Evolutionary conservation across 768 basidiomycete species (phyloP), one percentile per base, ranked within the genome.

Genomic region (Sarcomyxa edulis): DNA sequence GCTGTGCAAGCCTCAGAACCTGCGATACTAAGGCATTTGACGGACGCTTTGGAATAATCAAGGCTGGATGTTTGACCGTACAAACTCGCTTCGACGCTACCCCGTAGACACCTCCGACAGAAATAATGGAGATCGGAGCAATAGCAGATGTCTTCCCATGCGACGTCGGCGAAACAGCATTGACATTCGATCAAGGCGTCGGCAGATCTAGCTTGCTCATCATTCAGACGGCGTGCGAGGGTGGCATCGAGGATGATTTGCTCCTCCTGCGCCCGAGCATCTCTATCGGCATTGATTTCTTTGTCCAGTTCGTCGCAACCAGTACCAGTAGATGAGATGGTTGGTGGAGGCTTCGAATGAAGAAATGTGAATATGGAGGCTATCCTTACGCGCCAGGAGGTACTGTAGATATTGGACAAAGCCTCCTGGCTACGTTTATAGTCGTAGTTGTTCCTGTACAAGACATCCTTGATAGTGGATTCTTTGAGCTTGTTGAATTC

Each of bases 121-220:
- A 38, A 38, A 29, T 26, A 38, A 27, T 38, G 37, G 3, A 38
- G 21, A 15, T 38, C 26, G 12, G 26, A 9, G 10, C 37, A 38
- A 20, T 15, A 29, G 14, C 26, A 27, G 14, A 38, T 38, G 25
- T 38, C 37, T 21, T 38, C 37, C 37, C 37, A 38, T 11, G 27
- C 37, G 37, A 38, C 22, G 19, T 38, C 27, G 3, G 15, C 26
- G 26, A 38, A 38, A 19, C 37, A 38, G 27, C 37, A 38, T 20
- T 29, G 15, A 29, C 37, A 38, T 21, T 38, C 37, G 26, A 29
- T 29, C 9, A 27, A 21, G 12, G 18, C 11, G 16, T 19, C 25
- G 18, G 9, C 24, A 7, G 9, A 8, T 16, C 32, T 14, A 21
- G 28, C 16, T 21, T 38, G 22, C 19, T 28, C 25, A 11, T 38